Base-by-base conservation (phyloP, 2,329 filamentous ascomycete genomes). In the Lecanoromycetidae sp. region DNA sequence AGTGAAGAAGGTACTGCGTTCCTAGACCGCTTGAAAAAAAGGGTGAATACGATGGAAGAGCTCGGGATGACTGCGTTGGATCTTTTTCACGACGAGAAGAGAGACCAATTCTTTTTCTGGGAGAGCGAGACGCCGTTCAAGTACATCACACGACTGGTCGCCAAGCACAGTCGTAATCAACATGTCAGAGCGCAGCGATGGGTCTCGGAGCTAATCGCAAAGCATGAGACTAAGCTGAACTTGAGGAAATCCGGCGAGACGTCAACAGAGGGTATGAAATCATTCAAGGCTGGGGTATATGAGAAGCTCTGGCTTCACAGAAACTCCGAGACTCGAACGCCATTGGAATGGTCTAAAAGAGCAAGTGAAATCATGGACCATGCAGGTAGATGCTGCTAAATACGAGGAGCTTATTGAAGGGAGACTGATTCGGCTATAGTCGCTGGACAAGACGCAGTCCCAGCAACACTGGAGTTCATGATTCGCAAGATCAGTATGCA, bases 301-400 rank as follows among this genome's bases (percentile, higher is more conserved):
- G 32, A 34, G 26, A 43, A 36, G 13, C 26, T 51, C 10, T n/a
- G 37, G n/a, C 20, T 37, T 7, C 39, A 46, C 22, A 33, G 41
- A 32, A 35, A 26, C 15, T 32, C 42, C 6, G 36, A 30, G n/a
- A 43, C 37, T 5, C 43, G 46, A 3, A 13, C 36, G 2, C 29
- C 17, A 2, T 19, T 52, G 4, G 29, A 30, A 2, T 46, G 30
- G 32, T n/a, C 33, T 10, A 47, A 52, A 10, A 26, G 47, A 19
- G 50, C 47, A 26, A 50, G 47, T 33, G 47, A 52, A 29, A 50
- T 52, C 4, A 50, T 52, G 46, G 50, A 52, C 33, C 50, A 52
- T 38, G 39, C 35, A 15, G 47, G 50, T n/a, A n/a, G n/a, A n/a
- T n/a, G n/a, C n/a, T n/a, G n/a, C n/a, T n/a, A n/a, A n/a, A n/a